phyloP scores from a whole-genome alignment of 495 filamentous ascomycete genomes.

The Penicillium canariense region DNA sequence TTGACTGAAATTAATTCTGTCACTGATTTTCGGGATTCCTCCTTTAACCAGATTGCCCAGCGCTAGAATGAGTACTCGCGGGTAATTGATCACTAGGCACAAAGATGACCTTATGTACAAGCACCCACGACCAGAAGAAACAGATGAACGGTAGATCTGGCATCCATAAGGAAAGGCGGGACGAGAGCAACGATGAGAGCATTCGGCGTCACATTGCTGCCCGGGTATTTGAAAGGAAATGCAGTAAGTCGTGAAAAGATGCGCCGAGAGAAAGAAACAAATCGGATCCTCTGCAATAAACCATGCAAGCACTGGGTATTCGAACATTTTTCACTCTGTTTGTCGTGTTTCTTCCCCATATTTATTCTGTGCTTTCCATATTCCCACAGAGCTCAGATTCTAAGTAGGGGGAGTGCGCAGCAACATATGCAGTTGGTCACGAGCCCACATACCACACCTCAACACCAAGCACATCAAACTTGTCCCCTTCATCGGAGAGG shows the following conservation, averaged over 20 bases:
- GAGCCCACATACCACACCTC: constrained; percentile 83
- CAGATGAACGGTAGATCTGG: not conserved
- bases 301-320: not conserved
- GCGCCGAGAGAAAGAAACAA: not conserved
- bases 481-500: constrained; percentile 89
- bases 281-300: not conserved
- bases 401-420: not conserved
- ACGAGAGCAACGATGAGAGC: not conserved
- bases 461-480: constrained; percentile 88
- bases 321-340: not conserved
- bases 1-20: no score
- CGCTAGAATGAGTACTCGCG: not conserved
- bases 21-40: no score
- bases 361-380: not conserved
- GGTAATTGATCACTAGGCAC: no score
- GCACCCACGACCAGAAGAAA: no score
- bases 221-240: constrained; percentile 21
- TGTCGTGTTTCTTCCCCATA: not conserved
- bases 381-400: not conserved
- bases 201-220: constrained; percentile 4
- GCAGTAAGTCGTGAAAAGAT: constrained; percentile 3
- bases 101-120: no score
- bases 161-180: not conserved
- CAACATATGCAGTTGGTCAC: constrained; percentile 15
- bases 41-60: no score